Conservation (phyloP, 2,329 filamentous ascomycete species). For the Sordariomycetes sp. region DNA sequence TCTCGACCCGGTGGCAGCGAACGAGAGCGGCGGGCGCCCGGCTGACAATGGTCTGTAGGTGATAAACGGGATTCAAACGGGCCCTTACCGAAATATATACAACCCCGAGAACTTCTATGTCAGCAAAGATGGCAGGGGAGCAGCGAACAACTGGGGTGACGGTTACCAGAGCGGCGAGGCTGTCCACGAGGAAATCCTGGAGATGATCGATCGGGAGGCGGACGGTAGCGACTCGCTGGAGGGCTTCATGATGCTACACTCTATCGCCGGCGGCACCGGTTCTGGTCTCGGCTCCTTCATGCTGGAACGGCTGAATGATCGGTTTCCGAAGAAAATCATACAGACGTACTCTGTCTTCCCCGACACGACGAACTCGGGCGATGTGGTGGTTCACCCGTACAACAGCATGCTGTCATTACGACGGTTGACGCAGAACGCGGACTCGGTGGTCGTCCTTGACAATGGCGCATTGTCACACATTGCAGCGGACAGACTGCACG, state of each 20-base stretch:
- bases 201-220: slow-evolving; percentile 98
- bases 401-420: slow-evolving; percentile 93
- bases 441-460: slow-evolving; percentile 94
- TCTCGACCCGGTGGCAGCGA: too few species aligned
- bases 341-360: slow-evolving; percentile 99
- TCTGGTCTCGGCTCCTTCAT: slow-evolving; percentile 94
- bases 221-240: slow-evolving; percentile 97
- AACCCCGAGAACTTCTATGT: slow-evolving; percentile 99
- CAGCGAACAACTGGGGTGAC: slow-evolving; percentile 97
- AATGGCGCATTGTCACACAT: slow-evolving; percentile 92
- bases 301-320: slow-evolving; percentile 89
- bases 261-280: slow-evolving; percentile 92
- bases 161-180: slow-evolving; percentile 88
- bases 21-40: background rate
- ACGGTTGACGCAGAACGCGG: slow-evolving; percentile 86
- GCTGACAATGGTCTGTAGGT: slow-evolving; percentile 36
- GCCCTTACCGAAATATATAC: slow-evolving; percentile 97
- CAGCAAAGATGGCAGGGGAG: slow-evolving; percentile 85
- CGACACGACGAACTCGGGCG: slow-evolving; percentile 75
- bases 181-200: slow-evolving; percentile 94
- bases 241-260: slow-evolving; percentile 98
- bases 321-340: slow-evolving; percentile 97
- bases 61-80: slow-evolving; percentile 84
- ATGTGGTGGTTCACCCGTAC: slow-evolving; percentile 97
- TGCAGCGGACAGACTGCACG: slow-evolving; percentile 86